Base-by-base conservation (phyloP, 352 stramenopile species). In the Phytophthora palmivora region DNA sequence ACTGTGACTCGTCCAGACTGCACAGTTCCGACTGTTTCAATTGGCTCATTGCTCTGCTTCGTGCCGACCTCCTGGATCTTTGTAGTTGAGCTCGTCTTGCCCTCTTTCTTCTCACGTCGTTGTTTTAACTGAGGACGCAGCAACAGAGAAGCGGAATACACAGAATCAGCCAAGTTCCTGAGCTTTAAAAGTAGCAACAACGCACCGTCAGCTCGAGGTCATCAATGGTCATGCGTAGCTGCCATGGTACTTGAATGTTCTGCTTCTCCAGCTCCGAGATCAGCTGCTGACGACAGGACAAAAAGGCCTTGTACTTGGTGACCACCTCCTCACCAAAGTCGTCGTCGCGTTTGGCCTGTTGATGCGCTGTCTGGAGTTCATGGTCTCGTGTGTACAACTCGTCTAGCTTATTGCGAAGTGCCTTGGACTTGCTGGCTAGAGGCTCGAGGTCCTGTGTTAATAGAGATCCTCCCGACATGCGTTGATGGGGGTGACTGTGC, bases 191-290 rank as follows among this genome's bases (percentile, higher is more conserved):
- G 24, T 28, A 28, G 3, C 24, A 6, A 28, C 3, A 6, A 28
- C 24, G 24, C 41, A 95, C 86, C 71, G 86, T 92, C 34, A 91
- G 72, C 48, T 95, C 86, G 9, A 95, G 70, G 48, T 93, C 86
- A 55, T 93, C 82, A 55, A 93, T 89, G 45, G 83, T 87, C 78
- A 89, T 78, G 22, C 77, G 77, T 54, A 91, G 54, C 43, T 91
- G 79, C 82, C 79, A 91, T 4, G 82, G 79, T 19, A 91, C 79
- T 26, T 56, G 44, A 28, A 84, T 67, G 10, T 75, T 26, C 39
- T 74, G 60, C 24, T 58, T 61, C 49, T 89, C 54, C 22, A 91
- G 57, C 63, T 76, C 68, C 5, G 34, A 52, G 47, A 91, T 74
- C n/a, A 89, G 49, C 44, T 73, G 55, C 30, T 87, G 58, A 24